phyloP scores from a whole-genome alignment of 495 filamentous ascomycete genomes.

The Lophium mytilinum region DNA sequence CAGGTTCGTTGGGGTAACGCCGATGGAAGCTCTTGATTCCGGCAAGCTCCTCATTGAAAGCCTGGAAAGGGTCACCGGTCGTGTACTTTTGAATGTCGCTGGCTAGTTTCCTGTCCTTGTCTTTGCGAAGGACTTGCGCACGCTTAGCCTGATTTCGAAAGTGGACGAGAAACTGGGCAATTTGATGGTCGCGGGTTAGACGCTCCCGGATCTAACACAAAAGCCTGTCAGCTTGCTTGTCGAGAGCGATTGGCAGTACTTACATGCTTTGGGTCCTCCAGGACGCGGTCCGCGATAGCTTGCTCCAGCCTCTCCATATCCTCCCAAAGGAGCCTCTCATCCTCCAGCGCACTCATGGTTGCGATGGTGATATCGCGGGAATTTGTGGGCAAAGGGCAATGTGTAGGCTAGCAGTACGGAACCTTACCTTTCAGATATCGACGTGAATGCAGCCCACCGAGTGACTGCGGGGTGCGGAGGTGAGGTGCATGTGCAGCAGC shows the following conservation, averaged over 20 bases:
- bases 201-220: conserved; percentile 68
- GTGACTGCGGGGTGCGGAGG: no score
- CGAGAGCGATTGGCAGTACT: conserved; percentile 27
- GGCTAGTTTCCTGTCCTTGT: conserved; percentile 58
- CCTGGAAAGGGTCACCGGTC: conserved; percentile 81
- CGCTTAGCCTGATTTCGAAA: conserved; percentile 79
- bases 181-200: conserved; percentile 81
- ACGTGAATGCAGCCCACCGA: no score
- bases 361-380: not conserved
- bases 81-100: conserved; percentile 78
- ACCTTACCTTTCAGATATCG: no score
- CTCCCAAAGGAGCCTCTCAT: conserved; percentile 87
- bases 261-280: conserved; percentile 83
- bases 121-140: conserved; percentile 76
- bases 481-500: no score
- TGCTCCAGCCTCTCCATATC: conserved; percentile 92
- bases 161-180: conserved; percentile 73
- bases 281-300: conserved; percentile 79
- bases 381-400: no score
- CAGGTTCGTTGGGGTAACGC: conserved; percentile 85
- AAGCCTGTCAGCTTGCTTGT: conserved; percentile 26
- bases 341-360: conserved; percentile 71
- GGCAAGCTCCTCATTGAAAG: conserved; percentile 78
- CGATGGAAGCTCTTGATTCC: conserved; percentile 80
- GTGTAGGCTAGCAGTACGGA: no score